phyloP scores from a whole-genome alignment of 2,329 filamentous ascomycete species.

The Falciphora oryzae region DNA sequence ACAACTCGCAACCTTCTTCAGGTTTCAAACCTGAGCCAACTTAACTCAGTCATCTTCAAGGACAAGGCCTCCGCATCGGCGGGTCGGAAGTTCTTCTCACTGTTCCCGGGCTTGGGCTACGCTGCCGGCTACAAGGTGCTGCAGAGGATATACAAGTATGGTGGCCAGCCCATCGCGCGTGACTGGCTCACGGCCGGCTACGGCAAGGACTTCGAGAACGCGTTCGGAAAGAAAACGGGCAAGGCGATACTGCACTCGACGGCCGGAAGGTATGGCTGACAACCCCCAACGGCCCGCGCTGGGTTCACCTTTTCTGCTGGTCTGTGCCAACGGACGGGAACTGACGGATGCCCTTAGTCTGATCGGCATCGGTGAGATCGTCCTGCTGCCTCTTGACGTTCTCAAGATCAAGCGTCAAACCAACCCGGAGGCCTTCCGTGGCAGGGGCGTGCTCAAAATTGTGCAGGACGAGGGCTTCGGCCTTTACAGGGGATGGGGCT shows the following conservation, averaged over 20 bases:
- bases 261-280: conserved; percentile 65
- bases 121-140: conserved; percentile 97
- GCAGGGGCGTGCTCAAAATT: conserved; percentile 84
- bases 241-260: conserved; percentile 98
- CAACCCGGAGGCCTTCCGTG: conserved; percentile 96
- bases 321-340: conserved; percentile 4
- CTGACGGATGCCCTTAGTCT: conserved; percentile 47
- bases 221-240: conserved; percentile 94
- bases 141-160: conserved; percentile 98
- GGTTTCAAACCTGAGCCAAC: conserved; percentile 53
- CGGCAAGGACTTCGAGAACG: conserved; percentile 73
- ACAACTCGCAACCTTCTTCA: conserved; percentile 20
- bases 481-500: conserved; percentile 92
- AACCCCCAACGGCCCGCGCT: neutral
- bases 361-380: conserved; percentile 95
- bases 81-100: conserved; percentile 79
- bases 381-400: conserved; percentile 90
- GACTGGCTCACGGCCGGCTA: conserved; percentile 82
- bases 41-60: conserved; percentile 93
- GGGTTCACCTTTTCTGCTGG: neutral
- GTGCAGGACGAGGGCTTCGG: conserved; percentile 92
- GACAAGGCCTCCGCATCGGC: conserved; percentile 70
- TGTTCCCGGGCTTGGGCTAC: conserved; percentile 96
- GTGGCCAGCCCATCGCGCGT: conserved; percentile 89
- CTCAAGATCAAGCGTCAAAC: conserved; percentile 99